phyloP scores from a whole-genome alignment of 306 rosid genomes.

The Sindora glabra region DNA sequence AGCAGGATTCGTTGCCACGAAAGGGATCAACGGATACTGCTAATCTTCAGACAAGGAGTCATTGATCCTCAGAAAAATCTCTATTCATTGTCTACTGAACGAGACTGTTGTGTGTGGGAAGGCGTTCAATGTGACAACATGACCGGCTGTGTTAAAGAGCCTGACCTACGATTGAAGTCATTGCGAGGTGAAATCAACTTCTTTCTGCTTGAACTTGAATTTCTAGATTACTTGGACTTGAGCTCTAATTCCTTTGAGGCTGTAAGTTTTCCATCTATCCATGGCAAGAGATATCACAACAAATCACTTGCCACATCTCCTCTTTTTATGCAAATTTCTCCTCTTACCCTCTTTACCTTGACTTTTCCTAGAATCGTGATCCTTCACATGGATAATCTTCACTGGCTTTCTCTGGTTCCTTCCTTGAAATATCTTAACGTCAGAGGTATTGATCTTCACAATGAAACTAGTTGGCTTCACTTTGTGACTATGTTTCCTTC shows the following conservation, averaged over 20 bases:
- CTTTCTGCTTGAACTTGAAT: neutral
- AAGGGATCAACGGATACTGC: neutral
- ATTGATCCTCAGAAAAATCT: neutral
- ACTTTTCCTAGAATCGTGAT: neutral
- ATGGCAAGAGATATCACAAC: no score
- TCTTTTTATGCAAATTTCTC: neutral
- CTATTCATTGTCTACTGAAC: neutral
- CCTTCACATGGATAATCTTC: neutral
- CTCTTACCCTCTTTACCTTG: neutral
- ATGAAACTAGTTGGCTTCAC: constrained; percentile 1
- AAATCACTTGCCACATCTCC: no score
- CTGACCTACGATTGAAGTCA: neutral
- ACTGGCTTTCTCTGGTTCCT: neutral
- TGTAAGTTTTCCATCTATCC: no score
- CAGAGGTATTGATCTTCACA: neutral
- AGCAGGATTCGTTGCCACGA: no score
- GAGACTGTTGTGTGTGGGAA: neutral
- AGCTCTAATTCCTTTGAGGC: neutral
- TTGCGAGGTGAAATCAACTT: neutral
- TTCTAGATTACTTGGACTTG: neutral
- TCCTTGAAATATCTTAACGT: neutral
- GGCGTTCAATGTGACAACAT: neutral
- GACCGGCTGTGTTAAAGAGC: neutral
- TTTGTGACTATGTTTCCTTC: neutral
- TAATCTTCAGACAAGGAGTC: neutral